These are phyloP conservation scores for Pythium sukuiense DNA, from an alignment of 352 stramenopile species.

Conservation along the genomic window DNA sequence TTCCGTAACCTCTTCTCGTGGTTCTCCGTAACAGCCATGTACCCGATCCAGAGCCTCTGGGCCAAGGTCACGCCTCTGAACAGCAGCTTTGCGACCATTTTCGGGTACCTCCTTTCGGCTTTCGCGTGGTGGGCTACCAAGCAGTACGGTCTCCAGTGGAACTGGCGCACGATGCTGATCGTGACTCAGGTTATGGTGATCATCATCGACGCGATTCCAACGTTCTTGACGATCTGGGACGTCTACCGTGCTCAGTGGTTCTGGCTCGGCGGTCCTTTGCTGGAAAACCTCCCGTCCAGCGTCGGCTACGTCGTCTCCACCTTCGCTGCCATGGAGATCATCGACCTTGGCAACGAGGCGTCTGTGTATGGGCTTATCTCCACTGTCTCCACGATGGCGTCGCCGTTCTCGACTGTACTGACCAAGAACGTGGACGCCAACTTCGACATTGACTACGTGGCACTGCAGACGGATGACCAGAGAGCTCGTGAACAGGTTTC, in stretches of 20 bases:
- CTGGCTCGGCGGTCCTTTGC: constrained; percentile 27
- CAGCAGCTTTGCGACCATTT: constrained; percentile 25
- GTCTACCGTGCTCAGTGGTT: constrained; percentile 32
- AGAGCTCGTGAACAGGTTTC: constrained; percentile 26
- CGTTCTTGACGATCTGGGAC: constrained; percentile 35
- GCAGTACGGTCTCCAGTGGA: constrained; percentile 27
- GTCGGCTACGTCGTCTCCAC: constrained; percentile 29
- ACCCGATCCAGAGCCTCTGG: constrained; percentile 29
- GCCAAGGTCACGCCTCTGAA: constrained; percentile 35
- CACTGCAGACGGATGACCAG: constrained; percentile 22
- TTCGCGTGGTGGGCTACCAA: constrained; percentile 12
- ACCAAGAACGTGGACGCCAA: constrained; percentile 30
- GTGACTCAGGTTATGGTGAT: constrained; percentile 24
- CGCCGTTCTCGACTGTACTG: constrained; percentile 30
- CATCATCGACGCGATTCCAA: constrained; percentile 26
- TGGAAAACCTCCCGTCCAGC: constrained; percentile 27
- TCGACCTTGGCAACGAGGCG: constrained; percentile 32
- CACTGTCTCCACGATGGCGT: constrained; percentile 25
- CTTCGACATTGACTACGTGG: constrained; percentile 26
- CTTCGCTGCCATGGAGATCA: constrained; percentile 31
- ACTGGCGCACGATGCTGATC: constrained; percentile 30
- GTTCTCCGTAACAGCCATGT: constrained; percentile 25
- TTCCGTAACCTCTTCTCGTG: constrained; percentile 30
- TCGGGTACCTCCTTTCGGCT: constrained; percentile 13
- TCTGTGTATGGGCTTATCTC: constrained; percentile 32